These are phyloP conservation scores for Pythium dissimile DNA, from an alignment of 352 stramenopile genomes.

Conservation along the genomic window DNA sequence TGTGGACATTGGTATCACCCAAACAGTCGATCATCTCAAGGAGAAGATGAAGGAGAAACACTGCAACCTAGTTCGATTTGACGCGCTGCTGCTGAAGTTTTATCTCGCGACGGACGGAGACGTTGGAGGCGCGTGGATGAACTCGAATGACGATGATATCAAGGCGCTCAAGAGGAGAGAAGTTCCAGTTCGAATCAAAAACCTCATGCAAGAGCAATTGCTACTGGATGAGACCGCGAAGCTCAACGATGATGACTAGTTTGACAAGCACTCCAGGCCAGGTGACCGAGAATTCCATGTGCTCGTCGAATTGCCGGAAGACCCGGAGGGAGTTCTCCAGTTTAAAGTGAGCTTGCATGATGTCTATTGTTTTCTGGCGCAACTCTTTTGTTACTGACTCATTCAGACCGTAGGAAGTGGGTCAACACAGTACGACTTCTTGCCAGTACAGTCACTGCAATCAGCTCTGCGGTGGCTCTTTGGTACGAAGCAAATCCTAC, in stretches of 20 bases:
- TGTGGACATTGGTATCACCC: slow-evolving; percentile 7
- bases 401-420: slow-evolving; percentile 5
- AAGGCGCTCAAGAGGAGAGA: slow-evolving; percentile 8
- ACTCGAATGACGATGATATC: slow-evolving; percentile 11
- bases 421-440: slow-evolving; percentile 1
- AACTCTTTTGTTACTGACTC: neutral
- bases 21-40: slow-evolving; percentile 23
- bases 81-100: slow-evolving; percentile 21
- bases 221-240: slow-evolving; percentile 10
- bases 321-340: slow-evolving; percentile 1
- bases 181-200: slow-evolving; percentile 8
- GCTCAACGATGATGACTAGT: slow-evolving; percentile 17
- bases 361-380: neutral
- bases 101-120: slow-evolving; percentile 22
- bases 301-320: slow-evolving; percentile 16
- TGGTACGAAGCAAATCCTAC: slow-evolving; percentile 2
- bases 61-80: neutral
- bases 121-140: slow-evolving; percentile 15
- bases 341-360: slow-evolving; percentile 1
- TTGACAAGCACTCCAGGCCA: slow-evolving; percentile 3
- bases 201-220: slow-evolving; percentile 13
- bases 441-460: slow-evolving; percentile 3
- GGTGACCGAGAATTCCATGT: slow-evolving; percentile 16
- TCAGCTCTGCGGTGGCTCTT: slow-evolving; percentile 1
- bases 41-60: slow-evolving; percentile 24